Base-by-base conservation (phyloP, 768 basidiomycete genomes). In the Mycena rebaudengoi region DNA sequence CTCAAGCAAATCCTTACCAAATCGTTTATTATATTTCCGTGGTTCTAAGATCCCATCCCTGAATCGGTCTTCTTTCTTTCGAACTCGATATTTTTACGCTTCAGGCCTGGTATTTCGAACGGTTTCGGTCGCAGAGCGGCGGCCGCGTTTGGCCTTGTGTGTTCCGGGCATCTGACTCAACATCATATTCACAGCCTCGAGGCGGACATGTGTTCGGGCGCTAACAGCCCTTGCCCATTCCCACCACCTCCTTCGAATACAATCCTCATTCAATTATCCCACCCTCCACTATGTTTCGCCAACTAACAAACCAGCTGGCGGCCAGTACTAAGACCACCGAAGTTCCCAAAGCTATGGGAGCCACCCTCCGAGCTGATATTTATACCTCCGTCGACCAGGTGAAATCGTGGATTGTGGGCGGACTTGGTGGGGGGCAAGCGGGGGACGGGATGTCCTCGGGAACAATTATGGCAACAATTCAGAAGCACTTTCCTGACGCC, bases 371-470 rank as follows among this genome's bases (percentile, higher is more conserved):
- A 35, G 69, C 79, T 5, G 85, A 87, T 71, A 80, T 86, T 50
- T 87, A 86, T 68, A 76, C 74, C 35, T 75, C 81, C 11, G 74
- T 86, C 35, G 85, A 86, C 69, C 80, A 76, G 65, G 67, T 74
- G 29, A 85, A 83, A 68, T 68, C 77, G 13, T 86, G 86, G 86
- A 69, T 83, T 23, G 57, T 77, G 41, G 80, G 82, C 3, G 73
- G 75, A 23, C 65, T 71, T n/a, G n/a, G n/a, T n/a, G n/a, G n/a
- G 4, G 80, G 84, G 16, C 80, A 82, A 54, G 81, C 85, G n/a
- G 85, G 86, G 10, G 86, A 87, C 60, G 85, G 85, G 6, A 80
- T 86, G 46, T 83, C 84, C 28, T 84, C 82, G 64, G 76, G 79
- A 30, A 66, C 81, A 43, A 76, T 85, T 49, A 69, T 87, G 60